A percentile compares a stretch with the other conserved stretches of the same genome.
phyloP scores from a whole-genome alignment of 257 asterid genomes.

The Solanum sejunctum region DNA sequence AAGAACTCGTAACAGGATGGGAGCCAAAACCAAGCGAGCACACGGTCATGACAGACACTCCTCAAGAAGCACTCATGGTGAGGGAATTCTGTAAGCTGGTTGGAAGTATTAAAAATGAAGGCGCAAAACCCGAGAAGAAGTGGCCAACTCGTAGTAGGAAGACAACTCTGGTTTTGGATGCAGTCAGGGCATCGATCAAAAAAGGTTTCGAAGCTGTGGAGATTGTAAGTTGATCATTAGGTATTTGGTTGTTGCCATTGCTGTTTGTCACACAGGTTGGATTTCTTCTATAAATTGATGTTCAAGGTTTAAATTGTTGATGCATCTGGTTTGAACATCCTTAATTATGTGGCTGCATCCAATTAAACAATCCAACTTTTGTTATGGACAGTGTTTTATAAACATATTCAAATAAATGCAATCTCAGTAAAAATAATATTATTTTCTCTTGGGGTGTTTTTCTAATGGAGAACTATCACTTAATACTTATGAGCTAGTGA shows the following conservation, averaged over 20 bases:
- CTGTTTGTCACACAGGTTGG: not conserved
- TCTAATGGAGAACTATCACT: no score
- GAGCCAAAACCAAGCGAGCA: constrained; percentile 31
- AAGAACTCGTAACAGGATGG: constrained; percentile 19
- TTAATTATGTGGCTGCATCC: not conserved
- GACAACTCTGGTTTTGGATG: constrained; percentile 57
- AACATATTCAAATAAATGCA: no score
- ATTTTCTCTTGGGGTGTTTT: no score
- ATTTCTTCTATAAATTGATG: not conserved
- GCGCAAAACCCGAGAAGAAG: constrained; percentile 30
- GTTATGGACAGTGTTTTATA: not conserved
- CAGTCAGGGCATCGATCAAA: constrained; percentile 51
- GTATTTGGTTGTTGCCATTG: not conserved
- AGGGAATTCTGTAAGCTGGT: constrained; percentile 51
- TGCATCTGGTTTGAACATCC: not conserved
- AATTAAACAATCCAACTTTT: not conserved
- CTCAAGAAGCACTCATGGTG: constrained; percentile 67
- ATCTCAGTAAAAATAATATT: no score
- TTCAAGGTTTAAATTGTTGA: not conserved
- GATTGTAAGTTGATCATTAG: constrained; percentile 1
- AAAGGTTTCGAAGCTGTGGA: constrained; percentile 39
- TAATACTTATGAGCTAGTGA: no score
- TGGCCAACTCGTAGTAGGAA: constrained; percentile 56
- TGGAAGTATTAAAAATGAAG: constrained; percentile 12
- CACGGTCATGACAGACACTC: constrained; percentile 34